Base-by-base conservation (phyloP, 2,329 filamentous ascomycete species). In the Epichloe typhina region DNA sequence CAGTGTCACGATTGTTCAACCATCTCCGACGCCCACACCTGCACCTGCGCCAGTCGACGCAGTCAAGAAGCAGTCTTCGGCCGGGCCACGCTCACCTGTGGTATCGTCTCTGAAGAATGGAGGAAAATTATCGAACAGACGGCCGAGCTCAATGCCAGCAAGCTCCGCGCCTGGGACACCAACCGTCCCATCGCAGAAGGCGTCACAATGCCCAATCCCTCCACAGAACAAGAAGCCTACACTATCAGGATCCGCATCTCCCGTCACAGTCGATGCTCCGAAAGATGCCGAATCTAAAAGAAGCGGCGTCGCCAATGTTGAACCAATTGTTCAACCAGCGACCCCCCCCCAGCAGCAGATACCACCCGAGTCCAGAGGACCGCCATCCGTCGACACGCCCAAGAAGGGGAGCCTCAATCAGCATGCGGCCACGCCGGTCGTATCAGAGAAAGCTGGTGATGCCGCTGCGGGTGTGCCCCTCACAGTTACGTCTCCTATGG, bases 401-500 rank as follows among this genome's bases (percentile, higher is more conserved):
- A 39, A 21, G 19, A 5, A 23, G n/a, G 26, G 4, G 5, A 26
- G 3, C n/a, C 11, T 5, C 12, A n/a, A 31, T 19, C 33, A 50
- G 9, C 17, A 35, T 50, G 33, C 33, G 15, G 13, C 33, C n/a
- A 39, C 33, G 23, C 9, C 5, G 13, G 19, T 21, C 5, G 11
- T n/a, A 15, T 19, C 48, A 17, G 48, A 19, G 17, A 48, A 46
- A 19, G 11, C 40, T 4, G 13, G 19, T 19, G 37, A 33, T 12
- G 43, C 9, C 21, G 31, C 46, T 15, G 31, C 41, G 21, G 47
- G 39, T 6, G 49, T 48, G n/a, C 46, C 44, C 6, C 52, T 66
- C 40, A 60, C 64, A 9, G 62, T 67, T 9, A 69, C 66, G 39
- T 56, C 65, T 12, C 61, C 67, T 5, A 55, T 61, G n/a, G 69